A percentile compares a stretch with the other conserved stretches of the same genome.
Evolutionary conservation across 1,284 basidiomycete genomes (phyloP).

Genomic region (Gymnopus androsaceus): DNA sequence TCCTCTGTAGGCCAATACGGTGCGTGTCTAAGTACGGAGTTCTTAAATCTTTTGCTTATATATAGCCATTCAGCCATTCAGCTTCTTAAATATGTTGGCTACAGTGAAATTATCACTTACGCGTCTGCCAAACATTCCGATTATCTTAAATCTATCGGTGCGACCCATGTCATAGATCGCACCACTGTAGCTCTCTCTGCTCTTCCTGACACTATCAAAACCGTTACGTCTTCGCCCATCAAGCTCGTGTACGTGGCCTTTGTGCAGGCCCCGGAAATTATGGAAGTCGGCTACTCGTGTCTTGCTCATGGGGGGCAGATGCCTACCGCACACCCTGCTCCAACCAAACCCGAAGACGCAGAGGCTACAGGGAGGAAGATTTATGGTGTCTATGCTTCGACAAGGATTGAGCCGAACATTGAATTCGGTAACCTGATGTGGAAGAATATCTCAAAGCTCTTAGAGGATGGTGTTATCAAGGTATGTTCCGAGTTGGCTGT

Average conservation of each 20-base stretch:
- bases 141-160: conserved; percentile 40
- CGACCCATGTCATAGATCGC: conserved; percentile 40
- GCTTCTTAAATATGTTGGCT: conserved; percentile 40
- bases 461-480: conserved; percentile 12
- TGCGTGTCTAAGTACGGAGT: conserved; percentile 10
- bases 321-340: background rate
- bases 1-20: conserved; percentile 32
- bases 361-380: conserved; percentile 5
- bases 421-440: conserved; percentile 8
- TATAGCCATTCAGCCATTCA: conserved; percentile 41
- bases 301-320: conserved; percentile 7
- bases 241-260: conserved; percentile 7
- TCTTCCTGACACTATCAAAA: background rate
- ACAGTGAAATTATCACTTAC: conserved; percentile 40
- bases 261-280: background rate
- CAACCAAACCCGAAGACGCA: background rate
- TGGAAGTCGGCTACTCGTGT: background rate
- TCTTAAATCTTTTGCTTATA: background rate
- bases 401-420: background rate
- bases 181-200: conserved; percentile 1
- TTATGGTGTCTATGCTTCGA: background rate
- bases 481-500: background rate
- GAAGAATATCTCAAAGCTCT: background rate
- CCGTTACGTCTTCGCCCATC: background rate
- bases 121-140: conserved; percentile 37